Base-by-base conservation (phyloP, 2,329 filamentous ascomycete species). In the Xylariaceae sp. region DNA sequence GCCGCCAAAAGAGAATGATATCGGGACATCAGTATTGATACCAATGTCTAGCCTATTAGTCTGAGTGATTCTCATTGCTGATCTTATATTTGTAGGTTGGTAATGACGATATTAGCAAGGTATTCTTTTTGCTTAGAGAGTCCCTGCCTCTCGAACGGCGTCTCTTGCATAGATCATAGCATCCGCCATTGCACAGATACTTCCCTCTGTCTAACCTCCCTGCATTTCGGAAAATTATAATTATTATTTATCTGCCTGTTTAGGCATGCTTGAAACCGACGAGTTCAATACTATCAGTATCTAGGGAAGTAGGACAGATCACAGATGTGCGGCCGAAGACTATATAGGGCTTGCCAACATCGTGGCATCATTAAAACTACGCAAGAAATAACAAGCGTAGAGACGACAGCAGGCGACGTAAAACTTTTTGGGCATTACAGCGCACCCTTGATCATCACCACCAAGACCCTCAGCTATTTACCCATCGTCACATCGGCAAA, bases 181-280 rank as follows among this genome's bases (percentile, higher is more conserved):
- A 51, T 37, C 49, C 16, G 34, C 40, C 16, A 42, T 42, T 43
- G 45, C 41, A 53, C 51, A 47, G 19, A 30, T 49, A 43, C 37
- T 32, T 19, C 13, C 29, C 0, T 41, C 18, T 41, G 18, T 41
- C 18, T 41, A 41, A 41, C 18, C 18, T 21, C 18, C 39, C 22
- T 41, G 39, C 39, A 18, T 41, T 18, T 22, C 18, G 18, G 26
- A 12, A 22, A 41, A 41, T n/a, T n/a, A n/a, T n/a, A 8, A 21
- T 41, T 41, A 22, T 22, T 41, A 21, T 15, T 22, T 41, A 9
- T 12, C 39, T 41, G 16, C 13, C 39, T 19, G 13, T 19, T 18
- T 22, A 22, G 21, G 30, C 8, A 30, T 7, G 10, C 18, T 22
- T 21, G 18, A 26, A 15, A 19, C 13, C 29, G 15, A 34, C 44